Conservation (phyloP, 108 stramenopile genomes). For the Cyclotella kingstonii region DNA sequence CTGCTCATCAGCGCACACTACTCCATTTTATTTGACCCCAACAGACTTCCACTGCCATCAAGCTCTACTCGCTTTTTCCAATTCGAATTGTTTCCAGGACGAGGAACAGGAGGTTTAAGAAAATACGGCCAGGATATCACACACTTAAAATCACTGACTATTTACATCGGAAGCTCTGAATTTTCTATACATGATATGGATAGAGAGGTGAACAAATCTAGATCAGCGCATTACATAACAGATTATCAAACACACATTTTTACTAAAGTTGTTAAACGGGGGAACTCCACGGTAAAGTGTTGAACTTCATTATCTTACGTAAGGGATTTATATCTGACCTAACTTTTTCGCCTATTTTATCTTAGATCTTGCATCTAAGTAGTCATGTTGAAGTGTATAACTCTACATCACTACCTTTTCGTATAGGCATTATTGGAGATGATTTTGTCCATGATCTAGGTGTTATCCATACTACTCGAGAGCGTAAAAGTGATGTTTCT, state of each 20-base stretch:
- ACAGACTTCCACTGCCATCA: conserved; percentile 15
- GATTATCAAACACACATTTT: conserved; percentile 47
- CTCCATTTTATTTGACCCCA: conserved; percentile 33
- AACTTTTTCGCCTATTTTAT: no score
- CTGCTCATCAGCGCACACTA: conserved; percentile 34
- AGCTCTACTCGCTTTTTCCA: conserved; percentile 72
- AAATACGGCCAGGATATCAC: conserved; percentile 80
- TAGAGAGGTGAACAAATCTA: conserved; percentile 43
- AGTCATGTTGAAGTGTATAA: conserved; percentile 71
- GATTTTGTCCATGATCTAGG: conserved; percentile 46
- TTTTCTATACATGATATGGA: conserved; percentile 56
- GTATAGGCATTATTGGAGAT: conserved; percentile 36
- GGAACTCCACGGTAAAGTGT: conserved; percentile 71
- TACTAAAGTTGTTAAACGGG: conserved; percentile 59
- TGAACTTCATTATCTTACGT: background rate
- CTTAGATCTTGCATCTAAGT: conserved; percentile 64
- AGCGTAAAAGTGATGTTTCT: conserved; percentile 2
- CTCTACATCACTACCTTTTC: conserved; percentile 59
- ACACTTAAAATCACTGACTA: conserved; percentile 49
- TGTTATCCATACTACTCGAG: conserved; percentile 14
- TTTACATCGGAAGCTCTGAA: conserved; percentile 41
- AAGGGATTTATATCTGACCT: no score
- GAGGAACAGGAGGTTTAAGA: conserved; percentile 68
- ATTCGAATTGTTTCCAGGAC: conserved; percentile 64
- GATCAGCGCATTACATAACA: conserved; percentile 43